These are phyloP conservation scores for Chlorella ohadii DNA, from an alignment of 139 green algal genomes.

Conservation along the genomic window DNA sequence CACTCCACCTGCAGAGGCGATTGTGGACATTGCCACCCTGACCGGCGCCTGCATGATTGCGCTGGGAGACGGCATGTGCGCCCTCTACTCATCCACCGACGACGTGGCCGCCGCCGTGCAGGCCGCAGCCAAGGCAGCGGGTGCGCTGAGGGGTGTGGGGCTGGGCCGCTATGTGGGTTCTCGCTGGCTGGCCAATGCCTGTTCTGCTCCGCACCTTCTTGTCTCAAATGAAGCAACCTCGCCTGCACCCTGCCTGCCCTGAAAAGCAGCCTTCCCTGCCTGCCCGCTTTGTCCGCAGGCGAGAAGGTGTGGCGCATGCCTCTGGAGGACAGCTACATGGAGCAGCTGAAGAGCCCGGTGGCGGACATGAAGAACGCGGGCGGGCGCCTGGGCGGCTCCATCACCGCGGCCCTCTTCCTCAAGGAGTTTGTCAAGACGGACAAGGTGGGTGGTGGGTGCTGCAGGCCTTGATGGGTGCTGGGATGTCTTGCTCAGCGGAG, in stretches of 20 bases:
- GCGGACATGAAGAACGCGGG: constrained; percentile 88
- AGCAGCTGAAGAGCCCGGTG: constrained; percentile 70
- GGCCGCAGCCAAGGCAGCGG: constrained; percentile 51
- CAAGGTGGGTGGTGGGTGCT: constrained; percentile 39
- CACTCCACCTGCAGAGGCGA: constrained; percentile 41
- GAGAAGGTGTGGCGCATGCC: constrained; percentile 97
- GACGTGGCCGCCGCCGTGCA: constrained; percentile 57
- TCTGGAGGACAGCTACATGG: constrained; percentile 88
- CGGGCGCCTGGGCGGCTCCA: constrained; percentile 76
- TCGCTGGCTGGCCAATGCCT: too few relatives aligned
- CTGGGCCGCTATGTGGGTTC: background rate
- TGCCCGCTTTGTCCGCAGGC: constrained; percentile 37
- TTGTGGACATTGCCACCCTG: constrained; percentile 97
- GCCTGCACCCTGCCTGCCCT: too few relatives aligned
- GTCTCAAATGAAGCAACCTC: too few relatives aligned
- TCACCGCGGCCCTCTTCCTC: constrained; percentile 96
- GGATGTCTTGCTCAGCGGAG: too few relatives aligned
- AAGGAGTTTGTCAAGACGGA: constrained; percentile 83
- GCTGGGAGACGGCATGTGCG: constrained; percentile 77
- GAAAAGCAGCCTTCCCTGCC: background rate
- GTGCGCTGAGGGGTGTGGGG: constrained; percentile 12
- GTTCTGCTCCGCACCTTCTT: too few relatives aligned
- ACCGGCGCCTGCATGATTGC: constrained; percentile 96
- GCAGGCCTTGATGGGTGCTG: too few relatives aligned
- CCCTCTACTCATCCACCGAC: constrained; percentile 66